These are phyloP conservation scores for Caloboletus inedulis DNA, from an alignment of 1,284 basidiomycete genomes.

Conservation along the genomic window DNA sequence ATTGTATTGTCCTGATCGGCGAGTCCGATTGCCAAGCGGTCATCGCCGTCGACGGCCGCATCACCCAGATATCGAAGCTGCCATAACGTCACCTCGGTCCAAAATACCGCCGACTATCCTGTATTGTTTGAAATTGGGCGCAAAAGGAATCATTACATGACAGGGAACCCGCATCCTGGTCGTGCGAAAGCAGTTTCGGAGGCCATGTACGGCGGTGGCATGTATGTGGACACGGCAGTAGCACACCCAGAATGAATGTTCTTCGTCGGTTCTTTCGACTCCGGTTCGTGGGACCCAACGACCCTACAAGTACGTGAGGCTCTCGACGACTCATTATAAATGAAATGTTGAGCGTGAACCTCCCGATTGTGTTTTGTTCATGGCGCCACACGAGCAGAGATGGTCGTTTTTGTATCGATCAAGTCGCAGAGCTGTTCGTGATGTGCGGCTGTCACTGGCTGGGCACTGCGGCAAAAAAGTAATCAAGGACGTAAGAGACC, in stretches of 20 bases:
- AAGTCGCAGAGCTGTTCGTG: not conserved
- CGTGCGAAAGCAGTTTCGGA: not conserved
- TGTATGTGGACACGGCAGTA: not conserved
- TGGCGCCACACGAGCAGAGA: not conserved
- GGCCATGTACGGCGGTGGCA: not conserved
- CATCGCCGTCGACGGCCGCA: not conserved
- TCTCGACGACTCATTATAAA: not conserved
- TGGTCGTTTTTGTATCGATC: not conserved
- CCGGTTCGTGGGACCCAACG: not conserved
- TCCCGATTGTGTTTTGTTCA: not conserved
- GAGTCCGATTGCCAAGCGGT: not conserved
- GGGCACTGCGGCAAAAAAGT: not conserved
- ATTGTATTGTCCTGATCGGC: not conserved
- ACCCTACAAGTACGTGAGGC: not conserved
- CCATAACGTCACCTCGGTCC: not conserved
- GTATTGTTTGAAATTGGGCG: not conserved
- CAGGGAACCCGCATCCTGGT: not conserved
- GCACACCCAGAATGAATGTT: not conserved
- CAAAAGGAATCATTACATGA: not conserved
- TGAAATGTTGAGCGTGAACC: not conserved
- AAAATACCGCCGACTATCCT: not conserved
- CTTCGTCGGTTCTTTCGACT: not conserved
- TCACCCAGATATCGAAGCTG: not conserved
- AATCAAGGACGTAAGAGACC: conserved; percentile 6
- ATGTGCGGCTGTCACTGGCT: not conserved